phyloP scores from a whole-genome alignment of 805 yeast genomes.

The Metschnikowia dekortorum region DNA sequence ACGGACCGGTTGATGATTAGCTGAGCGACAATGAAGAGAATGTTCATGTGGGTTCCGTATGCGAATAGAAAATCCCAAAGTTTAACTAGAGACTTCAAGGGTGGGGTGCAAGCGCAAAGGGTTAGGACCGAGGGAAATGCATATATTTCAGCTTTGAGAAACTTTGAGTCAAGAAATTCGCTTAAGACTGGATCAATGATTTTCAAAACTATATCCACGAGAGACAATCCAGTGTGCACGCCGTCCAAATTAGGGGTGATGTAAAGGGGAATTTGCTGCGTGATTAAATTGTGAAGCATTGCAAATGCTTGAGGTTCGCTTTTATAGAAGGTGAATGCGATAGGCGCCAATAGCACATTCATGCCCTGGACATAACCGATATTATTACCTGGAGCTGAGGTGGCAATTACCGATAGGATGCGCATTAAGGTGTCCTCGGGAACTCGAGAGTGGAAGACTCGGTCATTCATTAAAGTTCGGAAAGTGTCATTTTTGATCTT shows the following conservation, averaged over 20 bases:
- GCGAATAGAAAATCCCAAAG: constrained; percentile 92
- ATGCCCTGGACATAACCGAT: constrained; percentile 83
- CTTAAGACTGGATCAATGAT: constrained; percentile 70
- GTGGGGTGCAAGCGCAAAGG: constrained; percentile 84
- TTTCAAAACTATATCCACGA: constrained; percentile 70
- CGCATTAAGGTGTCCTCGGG: constrained; percentile 66
- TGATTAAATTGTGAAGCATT: constrained; percentile 58
- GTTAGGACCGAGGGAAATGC: constrained; percentile 84
- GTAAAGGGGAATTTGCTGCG: constrained; percentile 68
- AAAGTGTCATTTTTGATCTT: constrained; percentile 85
- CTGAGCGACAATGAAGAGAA: constrained; percentile 80
- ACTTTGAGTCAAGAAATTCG: constrained; percentile 53
- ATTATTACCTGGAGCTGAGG: constrained; percentile 30
- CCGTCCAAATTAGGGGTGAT: constrained; percentile 75
- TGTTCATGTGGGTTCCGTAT: constrained; percentile 84
- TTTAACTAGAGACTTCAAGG: constrained; percentile 65
- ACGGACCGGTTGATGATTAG: constrained; percentile 62
- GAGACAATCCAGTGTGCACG: constrained; percentile 67
- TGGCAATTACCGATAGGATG: constrained; percentile 68
- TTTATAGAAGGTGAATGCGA: constrained; percentile 61
- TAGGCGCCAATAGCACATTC: constrained; percentile 83
- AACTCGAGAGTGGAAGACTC: constrained; percentile 57
- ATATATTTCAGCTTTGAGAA: constrained; percentile 78
- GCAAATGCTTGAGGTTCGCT: constrained; percentile 86
- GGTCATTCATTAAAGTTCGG: constrained; percentile 76